These are phyloP conservation scores for Kodamaea neixiangensis DNA, from an alignment of 805 yeast genomes.

Conservation along the genomic window DNA sequence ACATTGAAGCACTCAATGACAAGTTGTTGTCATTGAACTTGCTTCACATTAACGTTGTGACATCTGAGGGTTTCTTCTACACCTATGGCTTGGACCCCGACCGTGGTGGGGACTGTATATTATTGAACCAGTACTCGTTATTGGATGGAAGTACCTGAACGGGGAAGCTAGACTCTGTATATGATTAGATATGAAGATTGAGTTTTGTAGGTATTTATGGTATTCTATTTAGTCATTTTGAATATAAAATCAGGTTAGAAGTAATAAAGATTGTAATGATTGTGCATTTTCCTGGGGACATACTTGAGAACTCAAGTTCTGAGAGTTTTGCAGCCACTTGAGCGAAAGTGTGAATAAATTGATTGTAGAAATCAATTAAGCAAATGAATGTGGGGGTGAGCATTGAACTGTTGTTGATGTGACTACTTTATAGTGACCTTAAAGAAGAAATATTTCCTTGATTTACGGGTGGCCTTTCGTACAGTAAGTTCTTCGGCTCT, in stretches of 20 bases:
- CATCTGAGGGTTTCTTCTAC: slow-evolving; percentile 78
- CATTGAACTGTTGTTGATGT: too few relatives aligned
- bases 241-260: too few relatives aligned
- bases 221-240: too few relatives aligned
- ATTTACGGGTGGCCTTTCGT: too few relatives aligned
- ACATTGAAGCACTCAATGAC: slow-evolving; percentile 20
- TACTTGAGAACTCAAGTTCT: not conserved
- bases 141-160: slow-evolving; percentile 25
- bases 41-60: slow-evolving; percentile 65
- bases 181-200: not conserved
- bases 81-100: slow-evolving; percentile 82
- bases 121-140: slow-evolving; percentile 69
- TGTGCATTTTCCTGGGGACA: not conserved
- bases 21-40: slow-evolving; percentile 26
- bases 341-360: too few relatives aligned
- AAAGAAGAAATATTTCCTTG: too few relatives aligned
- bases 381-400: too few relatives aligned
- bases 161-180: not conserved
- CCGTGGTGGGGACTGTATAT: slow-evolving; percentile 89
- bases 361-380: too few relatives aligned
- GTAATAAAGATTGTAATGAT: too few relatives aligned
- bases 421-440: too few relatives aligned
- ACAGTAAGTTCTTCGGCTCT: too few relatives aligned
- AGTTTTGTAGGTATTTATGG: not conserved
- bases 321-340: too few relatives aligned